These are phyloP conservation scores for Fraxinus sp. DNA, from an alignment of 305 asterid genomes.

Conservation along the genomic window DNA sequence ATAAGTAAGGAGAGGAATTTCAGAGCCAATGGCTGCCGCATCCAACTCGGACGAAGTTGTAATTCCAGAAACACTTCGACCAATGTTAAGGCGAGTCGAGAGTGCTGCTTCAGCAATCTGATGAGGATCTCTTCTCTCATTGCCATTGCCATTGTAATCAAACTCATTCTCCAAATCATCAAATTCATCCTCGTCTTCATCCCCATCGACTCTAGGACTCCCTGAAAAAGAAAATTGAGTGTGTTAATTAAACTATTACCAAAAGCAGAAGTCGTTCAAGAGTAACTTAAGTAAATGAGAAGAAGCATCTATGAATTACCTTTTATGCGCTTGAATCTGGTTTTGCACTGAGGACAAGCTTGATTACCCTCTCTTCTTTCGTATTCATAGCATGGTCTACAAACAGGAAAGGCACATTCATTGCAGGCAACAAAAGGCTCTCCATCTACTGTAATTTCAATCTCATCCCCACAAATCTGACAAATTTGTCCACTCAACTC, in stretches of 20 bases:
- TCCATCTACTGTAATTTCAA: slow-evolving; percentile 71
- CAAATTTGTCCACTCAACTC: slow-evolving; percentile 91
- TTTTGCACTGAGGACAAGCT: slow-evolving; percentile 97
- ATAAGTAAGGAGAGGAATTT: slow-evolving; percentile 86
- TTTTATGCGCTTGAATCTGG: slow-evolving; percentile 86
- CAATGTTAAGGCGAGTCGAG: slow-evolving; percentile 50
- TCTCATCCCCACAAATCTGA: slow-evolving; percentile 96
- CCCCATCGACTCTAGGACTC: slow-evolving; percentile 91
- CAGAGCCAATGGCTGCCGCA: slow-evolving; percentile 57
- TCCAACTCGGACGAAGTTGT: slow-evolving; percentile 65
- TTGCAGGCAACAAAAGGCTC: slow-evolving; percentile 95
- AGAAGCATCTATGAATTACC: slow-evolving; percentile 37
- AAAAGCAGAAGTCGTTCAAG: slow-evolving; percentile 1
- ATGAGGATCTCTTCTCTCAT: slow-evolving; percentile 43
- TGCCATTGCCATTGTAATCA: slow-evolving; percentile 49
- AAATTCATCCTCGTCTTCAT: slow-evolving; percentile 93
- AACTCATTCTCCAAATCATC: slow-evolving; percentile 93
- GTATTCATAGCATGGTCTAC: slow-evolving; percentile 88
- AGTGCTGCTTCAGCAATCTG: slow-evolving; percentile 52
- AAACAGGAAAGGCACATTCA: slow-evolving; percentile 95
- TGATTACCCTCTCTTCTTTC: slow-evolving; percentile 94
- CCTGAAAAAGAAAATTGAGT: slow-evolving; percentile 38
- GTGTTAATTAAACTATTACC: slow-evolving; percentile 13
- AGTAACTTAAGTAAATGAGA: background rate
- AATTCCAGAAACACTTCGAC: slow-evolving; percentile 63